Base-by-base conservation (phyloP, 495 filamentous ascomycete genomes). In the Trypethelium eluteriae region DNA sequence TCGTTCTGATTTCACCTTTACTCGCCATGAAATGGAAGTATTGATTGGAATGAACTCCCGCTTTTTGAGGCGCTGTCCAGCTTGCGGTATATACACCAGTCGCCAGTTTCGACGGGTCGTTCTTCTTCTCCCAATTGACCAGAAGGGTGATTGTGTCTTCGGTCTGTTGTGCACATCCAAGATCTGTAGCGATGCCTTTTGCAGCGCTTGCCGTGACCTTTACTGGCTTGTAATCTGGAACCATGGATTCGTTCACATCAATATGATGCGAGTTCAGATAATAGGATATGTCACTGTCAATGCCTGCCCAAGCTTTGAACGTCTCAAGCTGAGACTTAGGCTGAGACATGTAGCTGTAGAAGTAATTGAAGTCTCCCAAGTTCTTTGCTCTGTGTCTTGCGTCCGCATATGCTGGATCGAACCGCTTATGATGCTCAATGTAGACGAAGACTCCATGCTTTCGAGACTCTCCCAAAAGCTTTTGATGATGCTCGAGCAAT, bases 301-400 rank as follows among this genome's bases (percentile, higher is more conserved):
- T 84, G 61, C 93, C 93, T 0, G 93, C 93, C 93, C 93, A 97
- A 0, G 92, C 90, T 76, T 92, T 94, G 86, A 97, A 97, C 0
- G 93, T 96, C 79, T 95, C 90, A 5, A 97, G 82, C 78, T 96
- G 93, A 25, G 77, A 87, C 75, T 97, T 96, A 34, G 93, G 93
- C 81, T 97, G 93, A 62, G 85, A 89, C 93, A 97, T 96, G 81
- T 96, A 97, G 69, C 84, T 88, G 81, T 96, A 96, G 78, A 96
- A 97, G 81, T 96, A 96, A 78, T 95, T 96, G 84, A 96, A 96
- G 76, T 96, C 89, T 62, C 93, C 93, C 5, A 97, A 78, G 71
- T 81, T 77, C 34, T 67, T 49, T 0, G 93, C 91, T 67, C 88
- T 86, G 73, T 86, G 86, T n/a, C 80, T 79, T 1, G 93, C 93